Percentiles rank a stretch among this genome's conserved stretches.
These are phyloP conservation scores for Leccinellum albellum DNA, from an alignment of 768 basidiomycete genomes.

Conservation along the genomic window DNA sequence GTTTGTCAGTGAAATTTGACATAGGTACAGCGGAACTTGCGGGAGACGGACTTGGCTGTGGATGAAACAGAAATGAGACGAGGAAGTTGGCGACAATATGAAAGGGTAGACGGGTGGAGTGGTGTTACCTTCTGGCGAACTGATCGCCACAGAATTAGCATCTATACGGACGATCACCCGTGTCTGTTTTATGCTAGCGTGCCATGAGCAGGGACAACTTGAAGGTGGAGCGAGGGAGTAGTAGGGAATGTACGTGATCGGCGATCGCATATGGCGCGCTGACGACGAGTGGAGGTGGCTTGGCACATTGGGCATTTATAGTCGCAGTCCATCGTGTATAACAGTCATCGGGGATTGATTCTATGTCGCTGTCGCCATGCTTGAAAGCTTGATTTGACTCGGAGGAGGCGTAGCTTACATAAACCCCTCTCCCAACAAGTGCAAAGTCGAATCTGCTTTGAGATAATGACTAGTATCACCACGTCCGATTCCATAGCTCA, in stretches of 20 bases:
- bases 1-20: slow-evolving; percentile 83
- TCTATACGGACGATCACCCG: slow-evolving; percentile 86
- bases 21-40: slow-evolving; percentile 72
- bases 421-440: too few species aligned
- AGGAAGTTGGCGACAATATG: slow-evolving; percentile 6
- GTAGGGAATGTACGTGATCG: slow-evolving; percentile 67
- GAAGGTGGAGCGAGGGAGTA: slow-evolving; percentile 21
- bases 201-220: slow-evolving; percentile 7
- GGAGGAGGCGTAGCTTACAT: too few species aligned
- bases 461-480: too few species aligned
- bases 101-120: slow-evolving; percentile 3
- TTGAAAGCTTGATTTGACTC: too few species aligned
- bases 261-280: slow-evolving; percentile 85
- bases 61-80: not conserved
- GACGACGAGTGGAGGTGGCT: slow-evolving; percentile 83
- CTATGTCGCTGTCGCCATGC: not conserved
- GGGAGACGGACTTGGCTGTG: slow-evolving; percentile 68
- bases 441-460: too few species aligned
- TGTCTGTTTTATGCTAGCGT: slow-evolving; percentile 48
- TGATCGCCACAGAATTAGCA: slow-evolving; percentile 87
- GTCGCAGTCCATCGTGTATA: slow-evolving; percentile 62
- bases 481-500: too few species aligned
- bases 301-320: slow-evolving; percentile 86
- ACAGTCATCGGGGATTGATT: not conserved
- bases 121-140: slow-evolving; percentile 72